A percentile compares a stretch with the other conserved stretches of the same genome.
These are phyloP conservation scores for Lentinula boryana DNA, from an alignment of 768 basidiomycete genomes.

Conservation along the genomic window DNA sequence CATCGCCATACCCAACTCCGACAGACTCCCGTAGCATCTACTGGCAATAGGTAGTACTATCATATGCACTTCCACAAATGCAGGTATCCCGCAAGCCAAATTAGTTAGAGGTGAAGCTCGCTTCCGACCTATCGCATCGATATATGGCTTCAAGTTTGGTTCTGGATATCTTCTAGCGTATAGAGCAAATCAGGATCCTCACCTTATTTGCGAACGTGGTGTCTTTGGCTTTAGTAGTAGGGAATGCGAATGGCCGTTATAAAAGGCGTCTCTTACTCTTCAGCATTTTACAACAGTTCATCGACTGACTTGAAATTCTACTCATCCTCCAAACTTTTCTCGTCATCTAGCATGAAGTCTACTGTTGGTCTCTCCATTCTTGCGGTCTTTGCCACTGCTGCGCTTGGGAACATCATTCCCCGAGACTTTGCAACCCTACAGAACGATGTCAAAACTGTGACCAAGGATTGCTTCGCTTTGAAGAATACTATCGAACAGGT, in stretches of 20 bases:
- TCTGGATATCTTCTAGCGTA: neutral
- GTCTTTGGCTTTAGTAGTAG: neutral
- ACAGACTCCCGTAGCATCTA: neutral
- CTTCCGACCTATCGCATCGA: neutral
- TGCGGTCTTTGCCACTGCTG: neutral
- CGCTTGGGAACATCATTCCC: neutral
- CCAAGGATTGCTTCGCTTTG: neutral
- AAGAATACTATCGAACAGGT: neutral
- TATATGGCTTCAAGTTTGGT: neutral
- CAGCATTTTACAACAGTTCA: no score
- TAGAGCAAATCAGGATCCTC: neutral
- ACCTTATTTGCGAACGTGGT: neutral
- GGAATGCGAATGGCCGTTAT: neutral
- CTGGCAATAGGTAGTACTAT: neutral
- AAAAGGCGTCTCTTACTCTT: neutral
- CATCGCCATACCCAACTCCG: neutral
- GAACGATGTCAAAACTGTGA: neutral
- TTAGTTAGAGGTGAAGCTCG: neutral
- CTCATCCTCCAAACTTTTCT: neutral
- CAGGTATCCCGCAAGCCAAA: neutral
- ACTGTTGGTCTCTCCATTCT: neutral
- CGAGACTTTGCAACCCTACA: neutral
- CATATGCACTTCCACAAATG: no score
- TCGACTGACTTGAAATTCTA: neutral
- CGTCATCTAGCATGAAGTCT: neutral